Evolutionary conservation across 257 asterid genomes (phyloP), one percentile per base, ranked within the genome.

Genomic region (Lantana camara): DNA sequence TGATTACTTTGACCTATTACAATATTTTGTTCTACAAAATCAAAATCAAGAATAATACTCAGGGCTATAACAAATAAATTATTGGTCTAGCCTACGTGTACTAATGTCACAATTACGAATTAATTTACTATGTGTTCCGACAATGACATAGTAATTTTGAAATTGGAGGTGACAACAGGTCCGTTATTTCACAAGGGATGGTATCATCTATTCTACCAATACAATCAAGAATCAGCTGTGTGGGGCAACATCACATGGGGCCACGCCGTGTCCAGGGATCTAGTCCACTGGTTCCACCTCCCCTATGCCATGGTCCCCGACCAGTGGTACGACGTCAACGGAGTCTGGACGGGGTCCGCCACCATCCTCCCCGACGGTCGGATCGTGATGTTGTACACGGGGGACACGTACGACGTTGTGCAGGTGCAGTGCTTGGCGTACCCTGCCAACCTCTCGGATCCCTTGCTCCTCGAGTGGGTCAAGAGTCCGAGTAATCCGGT

Each of bases 201-300:
- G 85, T 82, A 82, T 37, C 89, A 82, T 14, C 64, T 83, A 0
- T 83, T 83, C 71, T 83, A 83, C 44, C 90, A 83, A 41, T 80
- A 80, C 81, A 83, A 83, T 54, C 90, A 84, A 3, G 81, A 83
- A 13, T 66, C 83, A 20, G 75, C 90, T 2, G 21, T 80, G 1
- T 83, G 87, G 87, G 90, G 86, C 5, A 73, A 75, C 9, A 83
- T 83, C 44, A 60, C 83, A 50, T 83, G 90, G 90, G 90, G 85
- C 63, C 90, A 83, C 52, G 85, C 87, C 0, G 81, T 83, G 6
- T 83, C 90, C 6, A 75, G 19, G 57, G 89, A 82, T 67, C 71
- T 79, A 1, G 79, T 79, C 22, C 80, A 77, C 35, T 82, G 89
- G 89, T 67, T 69, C 56, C 15, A 82, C 37, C 72, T 82, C 5